phyloP scores from a whole-genome alignment of 768 basidiomycete genomes.

The Panus rudis region DNA sequence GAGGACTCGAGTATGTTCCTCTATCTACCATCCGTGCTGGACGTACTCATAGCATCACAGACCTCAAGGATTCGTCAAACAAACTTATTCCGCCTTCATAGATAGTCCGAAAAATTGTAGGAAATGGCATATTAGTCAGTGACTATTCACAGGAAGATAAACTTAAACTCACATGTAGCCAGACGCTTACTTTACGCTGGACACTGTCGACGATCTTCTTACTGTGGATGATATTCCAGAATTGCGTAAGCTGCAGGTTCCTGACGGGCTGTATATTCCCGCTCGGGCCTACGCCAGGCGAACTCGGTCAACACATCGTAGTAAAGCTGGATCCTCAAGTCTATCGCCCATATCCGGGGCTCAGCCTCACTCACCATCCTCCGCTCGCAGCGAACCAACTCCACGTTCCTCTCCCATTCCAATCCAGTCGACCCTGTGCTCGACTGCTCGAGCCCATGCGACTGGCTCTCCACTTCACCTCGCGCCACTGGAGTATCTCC shows the following conservation, averaged over 20 bases:
- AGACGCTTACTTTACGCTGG: constrained; percentile 77
- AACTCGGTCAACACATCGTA: neutral
- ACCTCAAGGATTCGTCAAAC: constrained; percentile 27
- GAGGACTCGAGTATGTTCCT: constrained; percentile 16
- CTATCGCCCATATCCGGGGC: neutral
- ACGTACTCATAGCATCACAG: constrained; percentile 10
- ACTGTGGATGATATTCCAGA: constrained; percentile 55
- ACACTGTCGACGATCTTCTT: constrained; percentile 46
- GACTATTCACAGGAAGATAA: neutral
- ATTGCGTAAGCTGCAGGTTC: constrained; percentile 47
- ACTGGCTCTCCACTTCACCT: too few species aligned
- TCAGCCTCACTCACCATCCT: neutral
- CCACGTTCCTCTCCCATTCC: too few species aligned
- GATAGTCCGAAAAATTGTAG: constrained; percentile 20
- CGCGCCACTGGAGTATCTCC: constrained; percentile 23
- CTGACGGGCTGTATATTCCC: constrained; percentile 55
- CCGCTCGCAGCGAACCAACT: neutral
- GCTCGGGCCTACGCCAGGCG: constrained; percentile 38
- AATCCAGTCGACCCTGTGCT: too few species aligned
- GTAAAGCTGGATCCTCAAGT: constrained; percentile 1
- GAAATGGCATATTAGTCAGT: constrained; percentile 35
- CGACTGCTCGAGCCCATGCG: too few species aligned
- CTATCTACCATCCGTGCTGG: neutral
- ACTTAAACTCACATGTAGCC: constrained; percentile 1
- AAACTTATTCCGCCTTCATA: constrained; percentile 33